Conservation (phyloP, 2,329 filamentous ascomycete genomes). For the Aspergillus fischeri region DNA sequence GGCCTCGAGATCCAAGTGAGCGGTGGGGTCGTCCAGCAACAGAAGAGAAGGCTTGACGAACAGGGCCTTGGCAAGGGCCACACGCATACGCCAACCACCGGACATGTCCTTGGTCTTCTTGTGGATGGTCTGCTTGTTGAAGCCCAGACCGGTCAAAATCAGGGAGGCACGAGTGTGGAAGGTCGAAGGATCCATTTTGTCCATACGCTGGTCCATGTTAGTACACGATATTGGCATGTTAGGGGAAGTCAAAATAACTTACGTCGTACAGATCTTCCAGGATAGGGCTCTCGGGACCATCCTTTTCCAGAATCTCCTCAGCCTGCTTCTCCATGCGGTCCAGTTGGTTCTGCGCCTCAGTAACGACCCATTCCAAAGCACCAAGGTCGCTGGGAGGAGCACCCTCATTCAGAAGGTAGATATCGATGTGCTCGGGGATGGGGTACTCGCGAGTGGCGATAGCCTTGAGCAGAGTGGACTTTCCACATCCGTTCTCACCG, state of each 20-base stretch:
- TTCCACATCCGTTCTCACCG: conserved; percentile 98
- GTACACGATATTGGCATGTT: conserved; percentile 3
- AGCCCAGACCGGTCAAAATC: conserved; percentile 96
- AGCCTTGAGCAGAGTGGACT: conserved; percentile 94
- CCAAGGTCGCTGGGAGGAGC: conserved; percentile 84
- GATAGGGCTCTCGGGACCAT: conserved; percentile 85
- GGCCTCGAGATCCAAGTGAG: conserved; percentile 97
- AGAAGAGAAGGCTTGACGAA: conserved; percentile 97
- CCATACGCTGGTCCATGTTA: conserved; percentile 69
- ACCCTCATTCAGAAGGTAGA: conserved; percentile 97
- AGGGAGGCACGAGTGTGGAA: conserved; percentile 93
- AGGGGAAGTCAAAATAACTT: conserved; percentile 35
- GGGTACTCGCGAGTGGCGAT: conserved; percentile 92
- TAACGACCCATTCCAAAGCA: conserved; percentile 95
- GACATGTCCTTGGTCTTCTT: conserved; percentile 99
- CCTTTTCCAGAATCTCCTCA: conserved; percentile 84
- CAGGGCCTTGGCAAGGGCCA: conserved; percentile 91
- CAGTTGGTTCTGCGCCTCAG: conserved; percentile 88
- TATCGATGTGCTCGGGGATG: conserved; percentile 93
- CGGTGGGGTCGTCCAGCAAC: conserved; percentile 95
- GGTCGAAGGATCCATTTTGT: conserved; percentile 96
- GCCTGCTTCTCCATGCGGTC: conserved; percentile 82
- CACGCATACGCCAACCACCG: conserved; percentile 99
- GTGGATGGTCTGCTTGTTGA: conserved; percentile 96
- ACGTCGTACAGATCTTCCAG: conserved; percentile 96